Base-by-base conservation (phyloP, 768 basidiomycete genomes). In the Tricholoma sp. region DNA sequence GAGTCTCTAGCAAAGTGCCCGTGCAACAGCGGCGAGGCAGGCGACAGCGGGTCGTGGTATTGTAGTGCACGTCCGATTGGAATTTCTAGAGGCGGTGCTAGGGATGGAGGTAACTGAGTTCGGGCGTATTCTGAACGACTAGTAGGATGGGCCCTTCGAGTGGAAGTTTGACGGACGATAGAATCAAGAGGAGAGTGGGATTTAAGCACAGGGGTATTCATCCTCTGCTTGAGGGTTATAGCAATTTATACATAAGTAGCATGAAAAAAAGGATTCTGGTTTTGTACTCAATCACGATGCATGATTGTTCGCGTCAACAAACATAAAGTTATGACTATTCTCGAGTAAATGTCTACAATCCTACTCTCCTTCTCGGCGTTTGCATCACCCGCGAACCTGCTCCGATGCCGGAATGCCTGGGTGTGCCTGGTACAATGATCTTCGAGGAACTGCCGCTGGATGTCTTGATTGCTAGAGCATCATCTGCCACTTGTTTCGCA, bases 371-470 rank as follows among this genome's bases (percentile, higher is more conserved):
- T 60, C 86, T 74, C n/a, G 91, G 91, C 29, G 91, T 94, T 68
- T 89, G 88, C 2, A 78, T 77, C 31, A 88, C 75, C 50, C 89
- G 77, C 17, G 80, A 69, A 28, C 83, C 84, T 28, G 84, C 81
- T 24, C 84, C 84, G 63, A 84, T 76, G 3, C 87, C 88, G 7
- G 80, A 74, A 67, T 88, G 85, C 61, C 86, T 77, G 10, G 91
- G 90, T 7, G 91, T 93, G 17, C 90, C 89, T 29, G 90, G 90
- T 7, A 91, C 81, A 50, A 88, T 86, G 37, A 92, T 81, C 69
- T 84, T 83, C 2, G 85, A 75, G 54, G 70, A 70, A 53, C 82
- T 80, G 3, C 81, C 79, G 42, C 74, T 75, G 3, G 81, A 70
- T 0, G 77, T 77, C 64, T 86, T 82, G 52, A 73, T 73, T 0